Evolutionary conservation across 768 basidiomycete species (phyloP).

Genomic region (Hericium rajendrae): DNA sequence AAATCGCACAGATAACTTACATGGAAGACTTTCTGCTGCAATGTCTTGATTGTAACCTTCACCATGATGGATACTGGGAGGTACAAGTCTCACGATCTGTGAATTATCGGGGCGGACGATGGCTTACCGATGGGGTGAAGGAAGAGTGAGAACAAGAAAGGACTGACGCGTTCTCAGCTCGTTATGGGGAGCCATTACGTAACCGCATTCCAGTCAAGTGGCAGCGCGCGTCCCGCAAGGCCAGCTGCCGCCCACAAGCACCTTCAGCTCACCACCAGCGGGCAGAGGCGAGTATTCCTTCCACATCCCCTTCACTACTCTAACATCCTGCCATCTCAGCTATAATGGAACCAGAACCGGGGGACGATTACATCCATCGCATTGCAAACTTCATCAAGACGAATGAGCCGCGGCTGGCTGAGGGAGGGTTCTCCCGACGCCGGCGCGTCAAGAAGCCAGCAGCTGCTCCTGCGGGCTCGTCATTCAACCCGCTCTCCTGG

Average conservation of each 20-base stretch:
- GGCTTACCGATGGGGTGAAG: slow-evolving; percentile 3
- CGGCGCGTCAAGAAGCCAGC: slow-evolving; percentile 29
- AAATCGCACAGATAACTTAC: slow-evolving; percentile 27
- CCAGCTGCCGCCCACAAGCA: background rate
- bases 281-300: background rate
- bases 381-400: slow-evolving; percentile 62
- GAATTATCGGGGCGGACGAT: background rate
- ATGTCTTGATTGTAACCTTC: slow-evolving; percentile 93
- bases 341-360: slow-evolving; percentile 45
- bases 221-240: background rate
- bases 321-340: slow-evolving; percentile 19
- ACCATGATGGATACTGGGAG: slow-evolving; percentile 32
- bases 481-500: slow-evolving; percentile 59
- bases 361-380: slow-evolving; percentile 68
- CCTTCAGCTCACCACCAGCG: background rate
- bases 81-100: slow-evolving; percentile 6
- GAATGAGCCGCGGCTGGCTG: slow-evolving; percentile 67
- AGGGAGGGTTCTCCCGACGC: slow-evolving; percentile 43
- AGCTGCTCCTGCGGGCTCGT: slow-evolving; percentile 24
- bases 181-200: background rate
- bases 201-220: background rate
- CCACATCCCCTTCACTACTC: background rate
- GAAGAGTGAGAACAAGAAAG: slow-evolving; percentile 7
- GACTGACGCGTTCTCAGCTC: slow-evolving; percentile 4
- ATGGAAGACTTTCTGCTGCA: slow-evolving; percentile 87